Conservation (phyloP, 75 land plant genomes). For the Pinus taeda region DNA sequence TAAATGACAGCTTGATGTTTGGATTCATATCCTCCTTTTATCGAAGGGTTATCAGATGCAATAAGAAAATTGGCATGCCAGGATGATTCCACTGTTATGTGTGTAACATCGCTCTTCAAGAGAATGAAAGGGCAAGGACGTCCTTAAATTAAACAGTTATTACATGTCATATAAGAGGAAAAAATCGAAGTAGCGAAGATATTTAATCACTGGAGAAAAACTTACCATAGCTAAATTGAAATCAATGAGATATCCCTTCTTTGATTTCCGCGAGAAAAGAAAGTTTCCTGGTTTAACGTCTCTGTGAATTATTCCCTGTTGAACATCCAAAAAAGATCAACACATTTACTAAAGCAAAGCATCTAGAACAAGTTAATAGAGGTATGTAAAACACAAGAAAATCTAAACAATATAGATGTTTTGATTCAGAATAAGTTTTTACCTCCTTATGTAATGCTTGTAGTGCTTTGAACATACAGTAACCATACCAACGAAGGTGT, state of each 20-base stretch:
- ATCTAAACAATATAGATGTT: background rate
- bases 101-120: background rate
- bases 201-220: background rate
- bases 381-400: background rate
- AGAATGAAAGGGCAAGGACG: background rate
- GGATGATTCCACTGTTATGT: background rate
- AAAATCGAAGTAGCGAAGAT: too few species aligned
- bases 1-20: too few species aligned
- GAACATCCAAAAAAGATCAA: background rate
- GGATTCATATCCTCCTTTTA: too few species aligned
- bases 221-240: constrained; percentile 92
- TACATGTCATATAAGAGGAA: background rate
- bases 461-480: constrained; percentile 83
- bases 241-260: constrained; percentile 83
- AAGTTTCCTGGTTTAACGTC: constrained; percentile 99
- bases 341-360: background rate
- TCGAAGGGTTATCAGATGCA: too few species aligned
- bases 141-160: background rate
- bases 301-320: constrained; percentile 84
- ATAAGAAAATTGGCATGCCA: too few species aligned
- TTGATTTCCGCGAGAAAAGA: constrained; percentile 68
- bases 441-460: constrained; percentile 76
- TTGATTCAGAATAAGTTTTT: background rate
- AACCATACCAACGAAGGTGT: constrained; percentile 80
- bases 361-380: background rate